phyloP scores from a whole-genome alignment of 176 grass and related monocot genomes.

The Guadua angustifolia region DNA sequence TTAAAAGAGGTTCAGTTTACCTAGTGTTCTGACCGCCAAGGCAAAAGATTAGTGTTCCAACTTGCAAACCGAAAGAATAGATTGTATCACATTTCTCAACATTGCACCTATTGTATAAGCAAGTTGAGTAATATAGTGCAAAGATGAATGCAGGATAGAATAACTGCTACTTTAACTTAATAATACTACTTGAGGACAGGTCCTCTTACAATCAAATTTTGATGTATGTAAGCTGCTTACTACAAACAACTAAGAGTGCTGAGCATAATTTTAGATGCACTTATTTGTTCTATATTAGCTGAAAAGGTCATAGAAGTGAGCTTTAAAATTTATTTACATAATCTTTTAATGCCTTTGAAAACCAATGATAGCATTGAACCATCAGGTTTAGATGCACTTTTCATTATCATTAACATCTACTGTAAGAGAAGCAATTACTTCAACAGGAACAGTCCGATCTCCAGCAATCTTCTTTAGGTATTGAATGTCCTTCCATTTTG shows the following conservation, averaged over 20 bases:
- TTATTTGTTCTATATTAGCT: slow-evolving; percentile 8
- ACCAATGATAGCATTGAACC: neutral
- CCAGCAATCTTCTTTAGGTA: slow-evolving; percentile 91
- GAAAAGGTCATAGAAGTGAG: neutral
- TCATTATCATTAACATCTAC: slow-evolving; percentile 23
- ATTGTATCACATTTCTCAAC: slow-evolving; percentile 31
- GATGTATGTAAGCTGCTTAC: slow-evolving; percentile 6
- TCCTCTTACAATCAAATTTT: slow-evolving; percentile 11
- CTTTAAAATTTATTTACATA: neutral
- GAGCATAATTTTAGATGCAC: slow-evolving; percentile 23
- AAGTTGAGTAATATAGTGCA: slow-evolving; percentile 14
- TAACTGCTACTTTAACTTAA: neutral
- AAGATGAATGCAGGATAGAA: neutral
- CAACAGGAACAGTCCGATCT: slow-evolving; percentile 92
- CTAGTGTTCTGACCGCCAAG: neutral
- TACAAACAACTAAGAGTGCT: slow-evolving; percentile 19
- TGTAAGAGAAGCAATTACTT: slow-evolving; percentile 64
- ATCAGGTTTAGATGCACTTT: neutral
- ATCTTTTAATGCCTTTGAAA: neutral
- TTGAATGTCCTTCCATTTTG: slow-evolving; percentile 86
- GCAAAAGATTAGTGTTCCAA: slow-evolving; percentile 27
- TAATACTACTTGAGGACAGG: slow-evolving; percentile 6
- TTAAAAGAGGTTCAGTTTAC: slow-evolving; percentile 23
- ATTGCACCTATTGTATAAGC: slow-evolving; percentile 14
- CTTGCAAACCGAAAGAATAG: neutral